These are phyloP conservation scores for Neohortaea acidophila DNA, from an alignment of 495 filamentous ascomycete species.

Conservation along the genomic window DNA sequence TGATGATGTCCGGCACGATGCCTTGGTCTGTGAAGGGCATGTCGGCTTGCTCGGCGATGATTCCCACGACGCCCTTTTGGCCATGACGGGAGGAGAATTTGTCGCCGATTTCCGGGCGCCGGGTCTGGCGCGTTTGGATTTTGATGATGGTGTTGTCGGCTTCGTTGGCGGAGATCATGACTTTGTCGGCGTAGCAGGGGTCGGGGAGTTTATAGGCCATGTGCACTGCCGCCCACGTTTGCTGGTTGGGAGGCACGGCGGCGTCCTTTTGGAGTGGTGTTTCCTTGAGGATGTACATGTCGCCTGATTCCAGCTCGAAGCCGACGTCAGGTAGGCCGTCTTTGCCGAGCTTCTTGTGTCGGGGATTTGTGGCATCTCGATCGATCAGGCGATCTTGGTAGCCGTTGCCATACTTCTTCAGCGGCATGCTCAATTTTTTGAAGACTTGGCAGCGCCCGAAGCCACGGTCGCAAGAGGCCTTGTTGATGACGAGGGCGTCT, in stretches of 20 bases:
- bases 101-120: constrained; percentile 69
- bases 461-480: constrained; percentile 81
- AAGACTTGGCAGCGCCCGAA: constrained; percentile 96
- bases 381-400: constrained; percentile 56
- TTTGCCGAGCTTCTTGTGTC: constrained; percentile 56
- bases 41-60: constrained; percentile 89
- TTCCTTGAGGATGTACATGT: constrained; percentile 80
- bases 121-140: constrained; percentile 80
- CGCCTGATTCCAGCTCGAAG: constrained; percentile 50
- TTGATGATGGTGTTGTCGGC: constrained; percentile 69
- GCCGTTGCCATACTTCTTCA: constrained; percentile 62
- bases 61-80: constrained; percentile 64
- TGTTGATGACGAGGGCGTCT: constrained; percentile 93
- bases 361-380: constrained; percentile 43
- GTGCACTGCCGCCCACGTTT: constrained; percentile 28
- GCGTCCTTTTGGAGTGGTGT: constrained; percentile 56
- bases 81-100: constrained; percentile 35
- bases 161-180: constrained; percentile 79
- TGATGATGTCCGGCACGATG: constrained; percentile 92
- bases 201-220: constrained; percentile 74
- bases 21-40: constrained; percentile 91
- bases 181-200: constrained; percentile 80
- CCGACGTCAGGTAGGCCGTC: constrained; percentile 82
- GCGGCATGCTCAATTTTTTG: constrained; percentile 31
- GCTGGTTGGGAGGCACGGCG: constrained; percentile 34